These are phyloP conservation scores for Petrea volubilis DNA, from an alignment of 257 asterid genomes.

Conservation along the genomic window DNA sequence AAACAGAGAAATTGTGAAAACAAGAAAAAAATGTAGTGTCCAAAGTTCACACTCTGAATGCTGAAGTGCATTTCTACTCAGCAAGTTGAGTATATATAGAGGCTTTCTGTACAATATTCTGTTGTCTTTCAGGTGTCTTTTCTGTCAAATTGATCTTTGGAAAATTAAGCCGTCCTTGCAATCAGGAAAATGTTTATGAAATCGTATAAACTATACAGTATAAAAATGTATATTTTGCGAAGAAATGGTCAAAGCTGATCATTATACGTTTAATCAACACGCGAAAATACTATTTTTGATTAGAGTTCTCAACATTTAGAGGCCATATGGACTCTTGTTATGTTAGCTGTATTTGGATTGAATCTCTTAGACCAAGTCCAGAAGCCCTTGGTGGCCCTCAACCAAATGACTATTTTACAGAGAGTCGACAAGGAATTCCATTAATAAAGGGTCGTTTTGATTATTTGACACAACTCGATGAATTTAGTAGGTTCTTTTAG, in stretches of 20 bases:
- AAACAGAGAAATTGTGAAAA: not conserved
- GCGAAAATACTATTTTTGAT: no score
- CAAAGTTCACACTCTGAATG: not conserved
- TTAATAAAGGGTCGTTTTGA: not conserved
- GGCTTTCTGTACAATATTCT: not conserved
- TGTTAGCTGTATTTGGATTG: no score
- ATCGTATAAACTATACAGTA: no score
- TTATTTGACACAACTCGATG: not conserved
- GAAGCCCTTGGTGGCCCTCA: not conserved
- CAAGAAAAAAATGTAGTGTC: not conserved
- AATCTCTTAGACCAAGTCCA: no score
- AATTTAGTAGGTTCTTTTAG: not conserved
- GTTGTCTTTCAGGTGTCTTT: not conserved
- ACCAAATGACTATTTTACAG: not conserved
- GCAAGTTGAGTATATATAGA: slow-evolving; percentile 17
- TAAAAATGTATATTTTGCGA: not conserved
- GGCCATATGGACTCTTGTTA: no score
- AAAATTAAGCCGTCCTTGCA: slow-evolving; percentile 12
- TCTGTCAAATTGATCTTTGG: not conserved
- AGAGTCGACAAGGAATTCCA: not conserved
- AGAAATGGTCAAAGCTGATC: slow-evolving; percentile 16
- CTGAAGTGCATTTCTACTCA: slow-evolving; percentile 18
- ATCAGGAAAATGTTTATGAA: not conserved
- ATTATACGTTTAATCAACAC: not conserved
- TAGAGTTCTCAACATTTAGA: no score